These are phyloP conservation scores for Danielia oregonensis DNA, from an alignment of 805 yeast species.

Conservation along the genomic window DNA sequence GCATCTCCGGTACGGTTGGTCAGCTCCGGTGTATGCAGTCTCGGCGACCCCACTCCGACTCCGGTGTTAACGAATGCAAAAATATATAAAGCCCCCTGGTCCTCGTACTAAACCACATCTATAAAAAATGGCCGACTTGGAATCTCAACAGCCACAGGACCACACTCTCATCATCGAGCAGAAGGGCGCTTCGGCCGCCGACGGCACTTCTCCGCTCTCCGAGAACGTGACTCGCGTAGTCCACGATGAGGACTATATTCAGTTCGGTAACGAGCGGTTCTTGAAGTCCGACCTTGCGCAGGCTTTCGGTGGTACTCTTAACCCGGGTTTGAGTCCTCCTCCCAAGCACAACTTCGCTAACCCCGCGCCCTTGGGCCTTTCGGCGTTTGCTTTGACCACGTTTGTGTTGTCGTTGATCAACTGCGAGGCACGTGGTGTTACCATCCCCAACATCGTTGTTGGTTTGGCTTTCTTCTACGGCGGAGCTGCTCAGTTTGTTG, in stretches of 20 bases:
- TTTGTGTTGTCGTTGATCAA: constrained; percentile 63
- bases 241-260: constrained; percentile 59
- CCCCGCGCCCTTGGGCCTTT: constrained; percentile 73
- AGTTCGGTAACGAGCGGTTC: constrained; percentile 70
- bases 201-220: neutral
- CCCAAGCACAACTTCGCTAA: constrained; percentile 50
- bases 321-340: constrained; percentile 55
- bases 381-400: constrained; percentile 67
- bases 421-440: constrained; percentile 65
- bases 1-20: no score
- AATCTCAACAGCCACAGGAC: constrained; percentile 31
- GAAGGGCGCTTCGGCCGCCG: constrained; percentile 8
- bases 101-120: neutral
- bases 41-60: constrained; percentile 3
- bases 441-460: constrained; percentile 56
- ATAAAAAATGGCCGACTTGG: constrained; percentile 28
- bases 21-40: neutral
- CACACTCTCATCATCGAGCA: constrained; percentile 21
- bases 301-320: constrained; percentile 83
- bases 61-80: neutral
- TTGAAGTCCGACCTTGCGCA: constrained; percentile 49
- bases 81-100: neutral
- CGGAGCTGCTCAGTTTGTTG: constrained; percentile 65
- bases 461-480: constrained; percentile 70
- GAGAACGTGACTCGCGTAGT: constrained; percentile 26